Percentiles rank a stretch among this genome's conserved stretches.
phyloP scores from a whole-genome alignment of 2,329 filamentous ascomycete species.

The Teratosphaeria pseudoeucalypti region DNA sequence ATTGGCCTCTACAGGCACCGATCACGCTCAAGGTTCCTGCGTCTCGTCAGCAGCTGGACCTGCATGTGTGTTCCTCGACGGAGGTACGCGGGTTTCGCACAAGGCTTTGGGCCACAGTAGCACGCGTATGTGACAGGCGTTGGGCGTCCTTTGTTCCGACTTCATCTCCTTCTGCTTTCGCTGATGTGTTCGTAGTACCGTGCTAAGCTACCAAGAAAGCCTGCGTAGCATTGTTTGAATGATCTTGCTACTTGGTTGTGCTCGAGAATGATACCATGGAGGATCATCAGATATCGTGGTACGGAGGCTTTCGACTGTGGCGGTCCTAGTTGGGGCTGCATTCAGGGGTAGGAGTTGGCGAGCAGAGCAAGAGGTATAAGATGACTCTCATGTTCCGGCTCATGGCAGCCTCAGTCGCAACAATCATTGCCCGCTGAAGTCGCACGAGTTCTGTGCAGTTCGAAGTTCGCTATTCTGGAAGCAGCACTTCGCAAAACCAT shows the following conservation, averaged over 20 bases:
- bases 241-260: neutral
- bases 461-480: neutral
- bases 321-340: neutral
- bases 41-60: neutral
- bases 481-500: neutral
- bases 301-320: neutral
- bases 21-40: neutral
- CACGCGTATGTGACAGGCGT: neutral
- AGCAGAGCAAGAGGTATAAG: neutral
- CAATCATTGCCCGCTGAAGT: neutral
- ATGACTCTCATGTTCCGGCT: neutral
- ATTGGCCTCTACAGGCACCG: neutral
- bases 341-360: neutral
- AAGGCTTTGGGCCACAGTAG: neutral
- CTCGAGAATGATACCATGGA: neutral
- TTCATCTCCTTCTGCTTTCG: neutral
- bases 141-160: neutral
- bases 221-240: neutral
- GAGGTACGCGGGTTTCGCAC: neutral
- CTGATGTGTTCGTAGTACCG: neutral
- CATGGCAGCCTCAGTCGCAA: neutral
- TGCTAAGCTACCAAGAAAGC: neutral
- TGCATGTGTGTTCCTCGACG: neutral
- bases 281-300: neutral
- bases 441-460: neutral